phyloP scores from a whole-genome alignment of 176 grass and related monocot species.

The Hyparrhenia diplandra region DNA sequence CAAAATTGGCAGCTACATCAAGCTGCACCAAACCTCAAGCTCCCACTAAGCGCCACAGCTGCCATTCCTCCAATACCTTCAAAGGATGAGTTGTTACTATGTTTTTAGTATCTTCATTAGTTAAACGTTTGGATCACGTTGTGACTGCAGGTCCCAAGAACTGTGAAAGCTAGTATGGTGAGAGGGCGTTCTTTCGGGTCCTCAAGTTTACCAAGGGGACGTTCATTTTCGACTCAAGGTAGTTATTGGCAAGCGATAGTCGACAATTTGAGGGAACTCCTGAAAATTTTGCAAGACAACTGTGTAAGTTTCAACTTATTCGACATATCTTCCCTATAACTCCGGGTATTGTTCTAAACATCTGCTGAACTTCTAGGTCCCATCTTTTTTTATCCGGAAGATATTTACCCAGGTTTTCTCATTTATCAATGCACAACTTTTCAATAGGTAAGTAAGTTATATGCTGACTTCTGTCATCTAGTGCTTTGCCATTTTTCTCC shows the following conservation, averaged over 20 bases:
- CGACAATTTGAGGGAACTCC: conserved; percentile 59
- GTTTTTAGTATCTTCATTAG: neutral
- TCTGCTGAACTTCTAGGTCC: conserved; percentile 62
- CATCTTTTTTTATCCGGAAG: conserved; percentile 72
- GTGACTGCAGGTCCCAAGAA: conserved; percentile 66
- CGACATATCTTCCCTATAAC: neutral
- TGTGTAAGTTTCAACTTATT: conserved; percentile 55
- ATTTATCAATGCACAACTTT: conserved; percentile 95
- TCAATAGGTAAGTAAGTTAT: conserved; percentile 81
- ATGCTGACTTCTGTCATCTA: conserved; percentile 8
- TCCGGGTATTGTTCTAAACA: conserved; percentile 21
- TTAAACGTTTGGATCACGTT: conserved; percentile 20
- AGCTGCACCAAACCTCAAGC: neutral
- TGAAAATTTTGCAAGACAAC: conserved; percentile 72
- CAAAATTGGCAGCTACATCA: neutral
- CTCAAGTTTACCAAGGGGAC: conserved; percentile 55
- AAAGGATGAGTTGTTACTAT: neutral
- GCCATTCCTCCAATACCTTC: neutral
- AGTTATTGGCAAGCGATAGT: conserved; percentile 75
- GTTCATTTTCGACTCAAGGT: conserved; percentile 65
- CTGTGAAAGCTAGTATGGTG: conserved; percentile 76
- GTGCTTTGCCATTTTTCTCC: conserved; percentile 24
- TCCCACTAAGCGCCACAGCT: neutral
- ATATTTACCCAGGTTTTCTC: conserved; percentile 62
- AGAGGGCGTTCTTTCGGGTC: conserved; percentile 70